Conservation (phyloP, 768 basidiomycete species). For the Pleurotus tuber-regium region DNA sequence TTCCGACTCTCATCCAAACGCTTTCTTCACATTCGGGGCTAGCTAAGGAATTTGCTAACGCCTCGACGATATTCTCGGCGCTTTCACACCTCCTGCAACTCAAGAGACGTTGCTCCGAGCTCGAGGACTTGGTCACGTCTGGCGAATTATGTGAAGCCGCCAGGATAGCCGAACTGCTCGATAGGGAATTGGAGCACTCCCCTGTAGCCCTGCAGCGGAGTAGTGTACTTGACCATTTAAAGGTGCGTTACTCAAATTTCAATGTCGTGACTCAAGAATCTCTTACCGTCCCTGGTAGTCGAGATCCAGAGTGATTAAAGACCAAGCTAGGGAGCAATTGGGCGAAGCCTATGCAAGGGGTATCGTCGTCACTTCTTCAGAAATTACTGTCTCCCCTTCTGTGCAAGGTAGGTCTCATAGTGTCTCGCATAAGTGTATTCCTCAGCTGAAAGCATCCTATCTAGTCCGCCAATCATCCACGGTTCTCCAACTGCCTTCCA, state of each 20-base stretch:
- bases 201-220: conserved; percentile 53
- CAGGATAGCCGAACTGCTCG: conserved; percentile 36
- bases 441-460: neutral
- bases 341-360: conserved; percentile 64
- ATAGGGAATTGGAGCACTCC: conserved; percentile 40
- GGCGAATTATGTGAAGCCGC: conserved; percentile 70
- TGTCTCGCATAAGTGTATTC: too few relatives aligned
- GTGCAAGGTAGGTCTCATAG: conserved; percentile 38
- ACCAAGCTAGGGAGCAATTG: conserved; percentile 69
- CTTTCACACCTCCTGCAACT: conserved; percentile 57
- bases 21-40: conserved; percentile 61
- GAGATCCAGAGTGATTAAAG: conserved; percentile 50
- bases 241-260: conserved; percentile 55
- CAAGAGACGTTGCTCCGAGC: conserved; percentile 39
- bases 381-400: conserved; percentile 47
- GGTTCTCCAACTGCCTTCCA: conserved; percentile 45
- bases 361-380: conserved; percentile 47
- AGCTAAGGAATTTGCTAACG: conserved; percentile 60
- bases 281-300: conserved; percentile 35
- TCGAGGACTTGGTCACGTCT: conserved; percentile 45
- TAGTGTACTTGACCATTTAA: conserved; percentile 51
- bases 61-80: conserved; percentile 45
- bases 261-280: neutral
- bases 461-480: conserved; percentile 58
- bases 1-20: conserved; percentile 53